Evolutionary conservation across 75 land plant species (phyloP), one percentile per base, ranked within the genome.

Genomic region (Cunninghamia lanceolata): DNA sequence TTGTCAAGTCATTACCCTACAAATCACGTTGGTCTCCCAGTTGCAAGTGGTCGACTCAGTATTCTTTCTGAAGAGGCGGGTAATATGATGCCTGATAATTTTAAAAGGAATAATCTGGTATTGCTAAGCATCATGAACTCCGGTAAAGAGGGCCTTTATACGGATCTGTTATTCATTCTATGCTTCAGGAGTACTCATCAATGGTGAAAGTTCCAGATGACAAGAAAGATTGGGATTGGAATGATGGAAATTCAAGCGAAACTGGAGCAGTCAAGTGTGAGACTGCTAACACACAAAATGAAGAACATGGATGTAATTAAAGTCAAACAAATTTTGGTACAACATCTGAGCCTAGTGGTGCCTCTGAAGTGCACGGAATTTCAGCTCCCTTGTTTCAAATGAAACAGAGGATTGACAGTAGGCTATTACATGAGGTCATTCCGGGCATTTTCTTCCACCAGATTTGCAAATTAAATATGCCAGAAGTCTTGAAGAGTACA

Each of bases 101-200:
- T 91, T 36, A 87, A 88, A 82, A 91, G 86, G 87, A 77, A 87
- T 85, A 88, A 83, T 35, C 53, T 38, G 34, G 86, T 95, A 74
- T 39, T 91, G 38, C 85, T 42, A 54, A 90, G 86, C 17, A 87
- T 98, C 30, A 87, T 38, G 53, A 93, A 90, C 80, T 88, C 90
- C 30, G 99, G 98, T 85, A 98, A 98, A 88, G 91, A 90, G 45
- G 93, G 94, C 70, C 94, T 98, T 0, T 95, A 94, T 88, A 92
- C 94, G 19, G 98, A 96, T 53, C 88, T 93, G 15, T 47, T 96
- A 59, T 96, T 75, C 87, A 92, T 88, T 68, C 91, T 94, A 36
- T 87, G 94, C 85, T 96, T 90, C n/a, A n/a, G n/a, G n/a, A n/a
- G n/a, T n/a, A n/a, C n/a, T n/a, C n/a, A n/a, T n/a, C n/a, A n/a